Evolutionary conservation across 768 basidiomycete genomes (phyloP).

Genomic region (Trametes cingulata): DNA sequence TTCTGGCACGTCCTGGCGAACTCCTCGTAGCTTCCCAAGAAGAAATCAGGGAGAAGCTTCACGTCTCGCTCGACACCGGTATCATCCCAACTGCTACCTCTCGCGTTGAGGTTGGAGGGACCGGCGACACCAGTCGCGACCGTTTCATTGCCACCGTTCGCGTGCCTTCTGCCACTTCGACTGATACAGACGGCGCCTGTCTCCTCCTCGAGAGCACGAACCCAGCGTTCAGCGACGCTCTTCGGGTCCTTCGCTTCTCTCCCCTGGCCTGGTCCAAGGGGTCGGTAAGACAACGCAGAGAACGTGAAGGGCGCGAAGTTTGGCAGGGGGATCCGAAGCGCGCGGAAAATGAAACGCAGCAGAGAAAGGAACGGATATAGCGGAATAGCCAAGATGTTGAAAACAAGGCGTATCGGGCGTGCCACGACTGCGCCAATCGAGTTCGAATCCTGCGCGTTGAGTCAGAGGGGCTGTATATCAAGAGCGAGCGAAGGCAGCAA

Average conservation of each 20-base stretch:
- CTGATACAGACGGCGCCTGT: slow-evolving; percentile 68
- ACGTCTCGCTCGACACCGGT: slow-evolving; percentile 35
- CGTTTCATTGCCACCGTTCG: slow-evolving; percentile 1
- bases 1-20: slow-evolving; percentile 69
- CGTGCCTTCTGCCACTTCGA: slow-evolving; percentile 4
- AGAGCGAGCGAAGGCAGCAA: background rate
- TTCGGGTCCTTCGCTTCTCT: slow-evolving; percentile 21
- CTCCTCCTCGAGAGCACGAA: slow-evolving; percentile 81
- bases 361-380: slow-evolving; percentile 58
- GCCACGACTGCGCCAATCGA: slow-evolving; percentile 18
- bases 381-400: slow-evolving; percentile 57
- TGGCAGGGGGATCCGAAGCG: slow-evolving; percentile 70
- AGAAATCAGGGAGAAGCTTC: slow-evolving; percentile 78
- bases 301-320: slow-evolving; percentile 45
- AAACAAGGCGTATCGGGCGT: slow-evolving; percentile 39
- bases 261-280: slow-evolving; percentile 32
- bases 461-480: background rate
- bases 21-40: slow-evolving; percentile 77
- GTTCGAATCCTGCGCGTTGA: slow-evolving; percentile 15
- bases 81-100: slow-evolving; percentile 30
- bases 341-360: slow-evolving; percentile 63
- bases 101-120: slow-evolving; percentile 46
- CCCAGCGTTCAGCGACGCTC: slow-evolving; percentile 70
- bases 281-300: slow-evolving; percentile 45
- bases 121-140: slow-evolving; percentile 37